These are phyloP conservation scores for Neurospora discreta DNA, from an alignment of 495 filamentous ascomycete genomes.

Conservation along the genomic window DNA sequence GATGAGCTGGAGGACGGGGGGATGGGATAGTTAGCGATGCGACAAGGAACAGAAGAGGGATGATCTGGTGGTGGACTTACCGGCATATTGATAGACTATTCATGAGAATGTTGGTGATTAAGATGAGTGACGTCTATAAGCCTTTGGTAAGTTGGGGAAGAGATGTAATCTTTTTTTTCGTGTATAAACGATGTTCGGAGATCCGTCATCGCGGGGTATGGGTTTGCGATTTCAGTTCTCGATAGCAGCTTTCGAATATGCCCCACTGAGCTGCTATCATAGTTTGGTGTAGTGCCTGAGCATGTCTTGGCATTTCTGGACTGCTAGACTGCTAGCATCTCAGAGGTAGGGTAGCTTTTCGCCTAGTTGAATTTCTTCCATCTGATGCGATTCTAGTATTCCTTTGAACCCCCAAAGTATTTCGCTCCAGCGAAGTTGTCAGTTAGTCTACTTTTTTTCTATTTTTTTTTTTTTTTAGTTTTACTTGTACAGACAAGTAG, in stretches of 20 bases:
- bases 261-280: neutral
- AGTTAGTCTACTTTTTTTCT: too few relatives aligned
- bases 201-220: neutral
- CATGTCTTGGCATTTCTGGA: neutral
- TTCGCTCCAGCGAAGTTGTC: neutral
- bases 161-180: neutral
- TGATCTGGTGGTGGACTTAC: neutral
- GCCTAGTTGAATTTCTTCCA: neutral
- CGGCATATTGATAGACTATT: neutral
- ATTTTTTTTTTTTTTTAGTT: neutral
- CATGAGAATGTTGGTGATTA: neutral
- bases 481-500: neutral
- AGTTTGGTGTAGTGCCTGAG: neutral
- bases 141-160: neutral
- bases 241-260: neutral
- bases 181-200: neutral
- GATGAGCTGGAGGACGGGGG: constrained; percentile 53
- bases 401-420: neutral
- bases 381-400: neutral
- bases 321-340: too few relatives aligned
- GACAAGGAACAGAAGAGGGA: neutral
- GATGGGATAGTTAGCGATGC: neutral
- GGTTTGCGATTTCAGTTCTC: neutral
- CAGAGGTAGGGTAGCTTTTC: neutral
- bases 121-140: neutral